Evolutionary conservation across 106 monocot genomes (phyloP).

Genomic region (Phalaenopsis aphrodite): DNA sequence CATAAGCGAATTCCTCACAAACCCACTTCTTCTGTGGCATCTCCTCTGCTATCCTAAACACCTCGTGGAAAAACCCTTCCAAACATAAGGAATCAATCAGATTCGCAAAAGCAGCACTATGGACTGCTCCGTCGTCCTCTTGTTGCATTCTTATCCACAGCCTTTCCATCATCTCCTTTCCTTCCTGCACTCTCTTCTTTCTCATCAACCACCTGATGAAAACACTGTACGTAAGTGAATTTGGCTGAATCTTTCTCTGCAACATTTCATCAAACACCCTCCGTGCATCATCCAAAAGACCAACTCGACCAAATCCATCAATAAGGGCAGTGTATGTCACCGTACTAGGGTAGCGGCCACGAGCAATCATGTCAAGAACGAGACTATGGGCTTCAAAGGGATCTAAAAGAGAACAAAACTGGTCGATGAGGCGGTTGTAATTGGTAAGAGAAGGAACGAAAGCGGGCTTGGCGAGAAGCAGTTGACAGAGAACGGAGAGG

Average conservation of each 20-base stretch:
- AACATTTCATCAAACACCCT: constrained; percentile 70
- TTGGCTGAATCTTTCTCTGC: constrained; percentile 34
- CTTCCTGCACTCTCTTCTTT: constrained; percentile 35
- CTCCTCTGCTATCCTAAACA: constrained; percentile 77
- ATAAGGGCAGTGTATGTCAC: constrained; percentile 64
- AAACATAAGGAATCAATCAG: constrained; percentile 61
- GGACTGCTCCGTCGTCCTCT: constrained; percentile 21
- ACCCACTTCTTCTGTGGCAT: constrained; percentile 64
- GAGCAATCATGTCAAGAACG: constrained; percentile 30
- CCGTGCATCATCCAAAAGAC: constrained; percentile 34
- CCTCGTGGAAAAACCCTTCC: constrained; percentile 61
- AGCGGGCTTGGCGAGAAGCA: constrained; percentile 26
- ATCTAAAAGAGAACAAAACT: constrained; percentile 27
- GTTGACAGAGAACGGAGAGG: constrained; percentile 30
- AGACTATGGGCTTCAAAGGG: constrained; percentile 22
- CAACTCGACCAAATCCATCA: constrained; percentile 37
- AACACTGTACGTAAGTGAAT: constrained; percentile 59
- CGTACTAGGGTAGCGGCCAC: constrained; percentile 31
- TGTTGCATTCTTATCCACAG: constrained; percentile 47
- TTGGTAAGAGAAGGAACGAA: constrained; percentile 49
- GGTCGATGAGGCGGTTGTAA: constrained; percentile 58
- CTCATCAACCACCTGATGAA: constrained; percentile 53
- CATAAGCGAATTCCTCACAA: constrained; percentile 55
- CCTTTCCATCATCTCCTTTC: constrained; percentile 30
- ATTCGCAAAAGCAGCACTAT: constrained; percentile 69